Evolutionary conservation across 1,284 basidiomycete species (phyloP), one percentile per base, ranked within the genome.

Genomic region (Pseudozyma pruni): DNA sequence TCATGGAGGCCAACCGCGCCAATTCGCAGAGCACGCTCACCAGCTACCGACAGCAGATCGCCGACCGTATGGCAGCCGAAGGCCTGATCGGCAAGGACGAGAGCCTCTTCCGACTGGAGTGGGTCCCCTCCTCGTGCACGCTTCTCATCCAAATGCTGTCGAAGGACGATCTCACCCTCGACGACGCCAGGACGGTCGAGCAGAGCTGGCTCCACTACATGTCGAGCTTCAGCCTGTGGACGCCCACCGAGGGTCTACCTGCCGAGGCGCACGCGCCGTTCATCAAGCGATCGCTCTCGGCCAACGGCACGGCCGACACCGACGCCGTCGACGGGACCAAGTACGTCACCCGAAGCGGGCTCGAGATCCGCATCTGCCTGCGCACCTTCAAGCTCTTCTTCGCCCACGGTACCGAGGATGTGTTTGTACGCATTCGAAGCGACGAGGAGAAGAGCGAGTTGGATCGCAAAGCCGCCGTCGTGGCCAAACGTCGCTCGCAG

Each of bases 141-240:
- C 86, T 95, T 80, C 90, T 91, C 0, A 86, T 96, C 51, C 93
- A 96, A 82, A 85, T 98, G 29, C 87, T 97, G 23, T 91, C 91
- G 17, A 92, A 92, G 79, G 93, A 95, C 70, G 94, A 97, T 79
- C 87, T 90, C 3, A 91, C 89, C 45, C 87, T 91, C 34, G 92
- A 96, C 74, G 92, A 95, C 76, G 89, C 90, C 0, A 91, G 91
- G 81, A 90, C 89, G 16, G 84, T 90, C 52, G 90, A 90, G 38
- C 90, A 91, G 40, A 87, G 91, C 46, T 94, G 93, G 93, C 89
- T 92, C 71, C 86, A 90, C 4, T 98, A 98, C 84, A 89, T 97
- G 59, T 91, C 93, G 53, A 90, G 90, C 9, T 98, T 89, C 83
- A 90, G 76, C 50, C 72, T 81, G 7, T 81, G 78, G 74, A 72